Conservation (phyloP, 179 eudicot genomes). For the Sideroxylon spinosum region DNA sequence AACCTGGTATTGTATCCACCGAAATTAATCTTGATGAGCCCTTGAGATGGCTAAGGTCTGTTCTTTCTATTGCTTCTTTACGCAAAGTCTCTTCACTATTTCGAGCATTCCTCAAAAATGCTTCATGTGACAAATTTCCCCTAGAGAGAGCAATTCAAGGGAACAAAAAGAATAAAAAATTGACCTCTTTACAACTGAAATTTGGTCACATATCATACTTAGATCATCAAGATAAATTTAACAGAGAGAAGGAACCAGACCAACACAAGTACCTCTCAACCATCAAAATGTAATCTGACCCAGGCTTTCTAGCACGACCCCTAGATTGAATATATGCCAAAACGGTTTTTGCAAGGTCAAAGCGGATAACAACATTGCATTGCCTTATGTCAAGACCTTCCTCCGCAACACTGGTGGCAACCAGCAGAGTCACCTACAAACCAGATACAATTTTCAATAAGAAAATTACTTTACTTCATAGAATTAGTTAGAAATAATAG, state of each 20-base stretch:
- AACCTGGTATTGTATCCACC: conserved; percentile 50
- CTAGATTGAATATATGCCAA: conserved; percentile 96
- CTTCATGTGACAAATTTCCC: conserved; percentile 83
- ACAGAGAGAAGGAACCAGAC: neutral
- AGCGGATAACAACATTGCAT: conserved; percentile 97
- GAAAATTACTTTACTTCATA: neutral
- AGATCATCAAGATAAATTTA: neutral
- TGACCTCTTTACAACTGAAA: neutral
- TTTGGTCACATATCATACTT: conserved; percentile 3
- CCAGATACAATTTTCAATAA: conserved; percentile 11
- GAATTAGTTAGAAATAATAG: neutral
- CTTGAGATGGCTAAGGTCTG: conserved; percentile 87
- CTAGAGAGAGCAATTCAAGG: conserved; percentile 28
- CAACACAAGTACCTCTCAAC: conserved; percentile 70
- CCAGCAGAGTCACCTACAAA: conserved; percentile 80
- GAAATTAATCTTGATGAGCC: conserved; percentile 58
- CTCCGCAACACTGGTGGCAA: conserved; percentile 99
- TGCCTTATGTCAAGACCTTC: conserved; percentile 99
- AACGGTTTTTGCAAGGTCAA: conserved; percentile 99
- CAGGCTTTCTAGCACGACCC: conserved; percentile 99
- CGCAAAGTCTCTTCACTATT: conserved; percentile 95
- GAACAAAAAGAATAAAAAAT: neutral
- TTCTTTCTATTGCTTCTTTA: conserved; percentile 95
- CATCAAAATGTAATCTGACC: conserved; percentile 98
- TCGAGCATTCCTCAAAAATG: conserved; percentile 89